Conservation (phyloP, 106 monocot species). For the Agapanthus africanus region DNA sequence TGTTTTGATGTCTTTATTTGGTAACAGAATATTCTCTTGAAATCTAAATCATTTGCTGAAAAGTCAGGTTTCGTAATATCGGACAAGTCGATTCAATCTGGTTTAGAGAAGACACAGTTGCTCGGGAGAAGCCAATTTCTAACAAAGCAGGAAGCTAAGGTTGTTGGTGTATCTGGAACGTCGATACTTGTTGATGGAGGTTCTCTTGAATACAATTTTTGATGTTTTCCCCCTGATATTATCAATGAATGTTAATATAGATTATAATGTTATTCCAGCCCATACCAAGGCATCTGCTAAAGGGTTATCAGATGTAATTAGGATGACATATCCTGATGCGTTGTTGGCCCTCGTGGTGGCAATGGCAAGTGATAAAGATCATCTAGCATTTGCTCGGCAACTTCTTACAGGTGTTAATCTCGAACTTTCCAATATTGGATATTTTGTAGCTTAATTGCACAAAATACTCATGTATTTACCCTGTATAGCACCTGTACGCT, state of each 20-base stretch:
- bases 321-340: conserved; percentile 29
- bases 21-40: not conserved
- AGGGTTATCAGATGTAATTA: conserved; percentile 58
- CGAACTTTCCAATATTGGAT: not conserved
- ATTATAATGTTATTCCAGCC: conserved; percentile 42
- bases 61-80: conserved; percentile 67
- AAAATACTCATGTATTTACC: too few species aligned
- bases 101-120: conserved; percentile 63
- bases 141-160: conserved; percentile 38
- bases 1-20: not conserved
- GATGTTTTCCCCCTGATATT: not conserved
- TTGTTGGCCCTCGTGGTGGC: conserved; percentile 70
- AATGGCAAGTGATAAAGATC: conserved; percentile 97
- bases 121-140: conserved; percentile 84
- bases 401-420: conserved; percentile 62
- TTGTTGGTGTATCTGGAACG: conserved; percentile 41
- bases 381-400: conserved; percentile 71
- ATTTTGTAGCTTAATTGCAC: too few species aligned
- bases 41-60: conserved; percentile 3
- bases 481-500: too few species aligned
- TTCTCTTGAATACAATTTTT: conserved; percentile 11
- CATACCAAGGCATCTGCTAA: conserved; percentile 96
- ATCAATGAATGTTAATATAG: not conserved
- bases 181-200: conserved; percentile 91
- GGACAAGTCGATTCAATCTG: conserved; percentile 49